Evolutionary conservation across 2,329 filamentous ascomycete species (phyloP).

Genomic region (Fusarium gaditjirri): DNA sequence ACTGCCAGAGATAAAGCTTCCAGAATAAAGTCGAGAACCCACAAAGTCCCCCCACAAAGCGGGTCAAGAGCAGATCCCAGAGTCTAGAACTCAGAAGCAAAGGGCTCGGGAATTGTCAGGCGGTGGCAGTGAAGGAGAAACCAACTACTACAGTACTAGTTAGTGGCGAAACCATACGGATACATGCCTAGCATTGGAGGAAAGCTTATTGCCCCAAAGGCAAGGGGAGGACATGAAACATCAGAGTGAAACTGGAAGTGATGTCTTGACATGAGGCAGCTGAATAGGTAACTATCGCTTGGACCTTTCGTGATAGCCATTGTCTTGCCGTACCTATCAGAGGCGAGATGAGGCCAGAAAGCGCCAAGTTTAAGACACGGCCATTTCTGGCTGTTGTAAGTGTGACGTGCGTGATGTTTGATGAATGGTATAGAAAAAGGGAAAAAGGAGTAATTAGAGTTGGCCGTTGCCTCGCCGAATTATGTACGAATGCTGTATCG

Average conservation of each 20-base stretch:
- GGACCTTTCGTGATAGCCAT: not conserved
- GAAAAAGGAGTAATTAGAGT: slow-evolving; percentile 21
- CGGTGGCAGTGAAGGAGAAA: slow-evolving; percentile 5
- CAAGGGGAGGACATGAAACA: slow-evolving; percentile 9
- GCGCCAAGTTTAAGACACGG: slow-evolving; percentile 6
- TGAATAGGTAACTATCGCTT: slow-evolving; percentile 1
- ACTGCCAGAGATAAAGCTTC: not conserved
- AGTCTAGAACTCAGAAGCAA: slow-evolving; percentile 29
- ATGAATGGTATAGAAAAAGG: not conserved
- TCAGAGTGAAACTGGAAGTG: not conserved
- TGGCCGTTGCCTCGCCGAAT: slow-evolving; percentile 1
- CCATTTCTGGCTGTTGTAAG: slow-evolving; percentile 11
- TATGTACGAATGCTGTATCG: not conserved
- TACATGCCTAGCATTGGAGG: slow-evolving; percentile 18
- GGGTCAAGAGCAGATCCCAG: not conserved
- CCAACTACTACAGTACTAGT: not conserved
- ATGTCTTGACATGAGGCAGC: not conserved
- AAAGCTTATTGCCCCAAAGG: slow-evolving; percentile 33
- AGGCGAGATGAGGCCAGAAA: not conserved
- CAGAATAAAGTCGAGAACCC: slow-evolving; percentile 14
- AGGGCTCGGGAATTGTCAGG: not conserved
- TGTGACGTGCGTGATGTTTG: slow-evolving; percentile 1
- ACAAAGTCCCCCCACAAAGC: not conserved
- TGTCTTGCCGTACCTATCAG: not conserved
- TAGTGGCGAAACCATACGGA: slow-evolving; percentile 29